Conservation (phyloP, 2,329 filamentous ascomycete genomes). For the Talaromyces sp. region DNA sequence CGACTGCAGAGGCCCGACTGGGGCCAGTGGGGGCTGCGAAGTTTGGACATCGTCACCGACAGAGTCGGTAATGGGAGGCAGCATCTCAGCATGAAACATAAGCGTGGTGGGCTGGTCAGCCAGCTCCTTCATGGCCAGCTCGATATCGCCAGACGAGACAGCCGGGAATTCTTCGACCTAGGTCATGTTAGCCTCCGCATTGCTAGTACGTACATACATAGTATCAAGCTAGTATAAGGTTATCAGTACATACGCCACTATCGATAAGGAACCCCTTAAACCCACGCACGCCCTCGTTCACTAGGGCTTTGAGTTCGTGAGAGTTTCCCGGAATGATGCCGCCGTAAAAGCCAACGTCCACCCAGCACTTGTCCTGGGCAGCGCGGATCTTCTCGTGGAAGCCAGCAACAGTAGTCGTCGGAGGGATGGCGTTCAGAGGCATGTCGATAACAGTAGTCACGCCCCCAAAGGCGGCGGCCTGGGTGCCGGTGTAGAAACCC, state of each 20-base stretch:
- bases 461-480: slow-evolving; percentile 88
- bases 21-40: slow-evolving; percentile 64
- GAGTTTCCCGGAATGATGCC: slow-evolving; percentile 89
- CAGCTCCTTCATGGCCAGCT: slow-evolving; percentile 72
- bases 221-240: slow-evolving; percentile 13
- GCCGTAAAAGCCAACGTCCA: slow-evolving; percentile 97
- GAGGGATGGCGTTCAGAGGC: slow-evolving; percentile 94
- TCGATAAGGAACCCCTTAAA: slow-evolving; percentile 99
- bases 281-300: slow-evolving; percentile 80
- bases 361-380: slow-evolving; percentile 85
- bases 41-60: slow-evolving; percentile 71
- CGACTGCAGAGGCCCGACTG: slow-evolving; percentile 65
- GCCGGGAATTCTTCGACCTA: slow-evolving; percentile 94
- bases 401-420: slow-evolving; percentile 80
- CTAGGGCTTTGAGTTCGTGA: slow-evolving; percentile 69
- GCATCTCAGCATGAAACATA: slow-evolving; percentile 99
- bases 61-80: slow-evolving; percentile 76
- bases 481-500: slow-evolving; percentile 90
- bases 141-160: slow-evolving; percentile 73
- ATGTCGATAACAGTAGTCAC: slow-evolving; percentile 97
- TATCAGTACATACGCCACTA: slow-evolving; percentile 67
- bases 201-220: background rate
- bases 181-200: background rate
- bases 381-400: slow-evolving; percentile 82
- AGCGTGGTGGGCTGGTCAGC: slow-evolving; percentile 79